A percentile compares a stretch with the other conserved stretches of the same genome.
These are phyloP conservation scores for Penicillium sumatraense DNA, from an alignment of 2,329 filamentous ascomycete species.

Conservation along the genomic window DNA sequence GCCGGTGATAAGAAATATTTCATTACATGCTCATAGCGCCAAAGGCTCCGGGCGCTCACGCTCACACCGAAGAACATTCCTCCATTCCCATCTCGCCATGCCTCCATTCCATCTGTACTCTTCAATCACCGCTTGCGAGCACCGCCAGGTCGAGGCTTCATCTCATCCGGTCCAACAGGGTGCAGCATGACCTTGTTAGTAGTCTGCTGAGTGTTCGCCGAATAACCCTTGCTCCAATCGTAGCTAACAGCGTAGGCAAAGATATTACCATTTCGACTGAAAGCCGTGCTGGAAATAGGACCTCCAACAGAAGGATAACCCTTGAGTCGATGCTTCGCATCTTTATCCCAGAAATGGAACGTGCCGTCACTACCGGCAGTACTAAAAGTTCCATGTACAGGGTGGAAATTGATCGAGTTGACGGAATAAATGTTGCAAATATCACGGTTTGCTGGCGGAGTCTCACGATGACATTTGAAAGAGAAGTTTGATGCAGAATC, in stretches of 20 bases:
- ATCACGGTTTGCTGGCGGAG: constrained; percentile 65
- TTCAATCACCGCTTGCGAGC: constrained; percentile 46
- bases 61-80: constrained; percentile 4
- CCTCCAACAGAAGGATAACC: constrained; percentile 85
- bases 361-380: constrained; percentile 95
- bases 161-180: constrained; percentile 69
- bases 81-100: too few species aligned
- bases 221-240: constrained; percentile 97
- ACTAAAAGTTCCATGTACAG: constrained; percentile 95
- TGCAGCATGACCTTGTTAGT: constrained; percentile 87
- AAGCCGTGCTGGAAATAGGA: constrained; percentile 87
- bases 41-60: constrained; percentile 15
- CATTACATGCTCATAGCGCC: constrained; percentile 34
- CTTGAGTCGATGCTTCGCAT: constrained; percentile 85
- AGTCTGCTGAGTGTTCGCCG: constrained; percentile 71
- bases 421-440: constrained; percentile 90
- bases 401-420: constrained; percentile 98
- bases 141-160: constrained; percentile 57
- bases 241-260: constrained; percentile 92
- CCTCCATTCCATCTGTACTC: constrained; percentile 1
- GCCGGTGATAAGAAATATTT: constrained; percentile 26
- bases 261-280: constrained; percentile 82
- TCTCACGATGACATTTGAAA: constrained; percentile 97
- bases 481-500: constrained; percentile 92
- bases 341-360: constrained; percentile 80